A percentile compares a stretch with the other conserved stretches of the same genome.
These are phyloP conservation scores for Phylloporus scabripes DNA, from an alignment of 768 basidiomycete genomes.

Conservation along the genomic window DNA sequence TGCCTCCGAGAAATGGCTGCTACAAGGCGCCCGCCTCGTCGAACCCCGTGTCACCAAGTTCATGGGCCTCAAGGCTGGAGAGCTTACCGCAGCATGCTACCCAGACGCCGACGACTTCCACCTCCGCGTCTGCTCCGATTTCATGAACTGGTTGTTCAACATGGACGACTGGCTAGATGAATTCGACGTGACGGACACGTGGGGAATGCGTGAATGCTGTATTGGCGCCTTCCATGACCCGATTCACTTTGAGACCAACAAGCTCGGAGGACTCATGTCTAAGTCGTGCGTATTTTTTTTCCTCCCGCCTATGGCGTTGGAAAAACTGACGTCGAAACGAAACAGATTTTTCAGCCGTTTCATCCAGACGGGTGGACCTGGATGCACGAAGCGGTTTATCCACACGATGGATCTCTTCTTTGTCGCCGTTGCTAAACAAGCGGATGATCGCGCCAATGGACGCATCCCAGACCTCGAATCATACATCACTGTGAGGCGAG, in stretches of 20 bases:
- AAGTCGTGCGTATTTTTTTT: slow-evolving; percentile 29
- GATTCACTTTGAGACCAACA: slow-evolving; percentile 22
- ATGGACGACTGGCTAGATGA: slow-evolving; percentile 41
- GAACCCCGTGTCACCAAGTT: slow-evolving; percentile 36
- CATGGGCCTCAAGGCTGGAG: slow-evolving; percentile 57
- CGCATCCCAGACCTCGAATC: slow-evolving; percentile 43
- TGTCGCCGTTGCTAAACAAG: slow-evolving; percentile 38
- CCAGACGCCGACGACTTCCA: slow-evolving; percentile 49
- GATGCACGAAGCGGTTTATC: slow-evolving; percentile 38
- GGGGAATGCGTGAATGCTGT: slow-evolving; percentile 28
- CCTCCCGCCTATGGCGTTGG: neutral
- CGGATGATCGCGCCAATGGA: slow-evolving; percentile 37
- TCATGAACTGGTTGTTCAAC: slow-evolving; percentile 47
- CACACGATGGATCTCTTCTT: slow-evolving; percentile 39
- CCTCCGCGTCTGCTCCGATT: slow-evolving; percentile 62
- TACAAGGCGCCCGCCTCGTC: slow-evolving; percentile 22
- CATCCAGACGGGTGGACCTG: slow-evolving; percentile 34
- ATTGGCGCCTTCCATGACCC: slow-evolving; percentile 29
- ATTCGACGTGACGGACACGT: slow-evolving; percentile 27
- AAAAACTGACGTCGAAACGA: slow-evolving; percentile 4
- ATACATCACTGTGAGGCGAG: slow-evolving; percentile 48
- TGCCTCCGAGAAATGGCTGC: slow-evolving; percentile 35
- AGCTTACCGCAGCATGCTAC: slow-evolving; percentile 63
- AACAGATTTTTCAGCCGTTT: slow-evolving; percentile 36
- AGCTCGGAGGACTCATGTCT: slow-evolving; percentile 27